Evolutionary conservation across 1,284 basidiomycete species (phyloP).

Genomic region (Cystobasidiaceae sp.): DNA sequence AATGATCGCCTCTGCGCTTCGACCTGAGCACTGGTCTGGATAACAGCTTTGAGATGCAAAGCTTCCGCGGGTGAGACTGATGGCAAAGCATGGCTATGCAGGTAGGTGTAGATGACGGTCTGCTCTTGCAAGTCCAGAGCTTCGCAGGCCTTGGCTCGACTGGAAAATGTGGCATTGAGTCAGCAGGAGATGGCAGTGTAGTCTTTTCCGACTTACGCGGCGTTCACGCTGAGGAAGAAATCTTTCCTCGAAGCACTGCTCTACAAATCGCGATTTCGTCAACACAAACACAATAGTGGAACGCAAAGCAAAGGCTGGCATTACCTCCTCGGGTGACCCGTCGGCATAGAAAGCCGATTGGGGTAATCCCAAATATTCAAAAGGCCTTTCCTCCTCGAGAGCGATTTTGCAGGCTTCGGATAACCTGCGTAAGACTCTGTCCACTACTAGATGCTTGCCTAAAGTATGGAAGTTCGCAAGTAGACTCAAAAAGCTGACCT

Average conservation of each 20-base stretch:
- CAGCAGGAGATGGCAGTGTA: no score
- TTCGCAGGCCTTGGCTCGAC: no score
- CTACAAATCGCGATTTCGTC: no score
- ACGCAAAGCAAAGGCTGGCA: no score
- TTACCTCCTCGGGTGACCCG: no score
- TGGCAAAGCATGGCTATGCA: not conserved
- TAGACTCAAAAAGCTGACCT: not conserved
- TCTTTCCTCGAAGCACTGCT: no score
- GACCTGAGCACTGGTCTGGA: constrained; percentile 53
- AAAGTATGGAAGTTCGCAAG: constrained; percentile 12
- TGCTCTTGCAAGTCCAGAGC: not conserved
- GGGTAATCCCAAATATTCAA: not conserved
- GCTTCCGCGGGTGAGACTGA: not conserved
- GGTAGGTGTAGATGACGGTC: not conserved
- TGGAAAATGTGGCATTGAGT: no score
- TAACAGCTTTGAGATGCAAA: not conserved
- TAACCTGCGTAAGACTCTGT: constrained; percentile 64
- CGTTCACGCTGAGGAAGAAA: no score
- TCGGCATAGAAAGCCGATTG: not conserved
- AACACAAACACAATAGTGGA: no score
- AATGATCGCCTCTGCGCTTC: constrained; percentile 78
- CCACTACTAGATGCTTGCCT: constrained; percentile 79
- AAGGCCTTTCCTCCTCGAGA: not conserved
- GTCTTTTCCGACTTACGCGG: no score
- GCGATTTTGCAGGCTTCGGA: constrained; percentile 29